A percentile compares a stretch with the other conserved stretches of the same genome.
phyloP scores from a whole-genome alignment of 331 rosid genomes.

The Pyrus hybrid region DNA sequence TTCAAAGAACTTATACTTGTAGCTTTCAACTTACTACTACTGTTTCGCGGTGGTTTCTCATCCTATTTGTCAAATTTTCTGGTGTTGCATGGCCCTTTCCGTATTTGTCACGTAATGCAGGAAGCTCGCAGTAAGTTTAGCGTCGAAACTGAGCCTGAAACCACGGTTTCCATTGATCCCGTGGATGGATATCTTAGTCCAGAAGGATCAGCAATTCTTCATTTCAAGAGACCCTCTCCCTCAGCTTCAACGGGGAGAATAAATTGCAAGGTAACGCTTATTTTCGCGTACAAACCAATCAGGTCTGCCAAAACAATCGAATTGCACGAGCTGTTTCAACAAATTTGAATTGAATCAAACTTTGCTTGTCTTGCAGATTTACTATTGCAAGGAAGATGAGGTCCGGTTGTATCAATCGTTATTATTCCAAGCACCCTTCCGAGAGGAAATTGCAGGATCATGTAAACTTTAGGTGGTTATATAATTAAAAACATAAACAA shows the following conservation, averaged over 20 bases:
- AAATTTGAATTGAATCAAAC: neutral
- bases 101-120: slow-evolving; percentile 29
- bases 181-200: slow-evolving; percentile 69
- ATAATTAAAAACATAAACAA: no score
- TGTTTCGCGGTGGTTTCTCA: neutral
- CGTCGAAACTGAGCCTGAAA: slow-evolving; percentile 73
- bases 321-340: neutral
- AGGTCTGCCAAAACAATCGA: neutral
- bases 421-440: slow-evolving; percentile 67
- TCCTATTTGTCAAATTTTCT: neutral
- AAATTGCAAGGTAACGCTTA: slow-evolving; percentile 75
- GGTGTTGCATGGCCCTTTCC: neutral
- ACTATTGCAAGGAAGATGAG: slow-evolving; percentile 97
- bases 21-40: slow-evolving; percentile 1
- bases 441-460: slow-evolving; percentile 35
- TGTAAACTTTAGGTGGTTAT: no score
- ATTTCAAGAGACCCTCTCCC: slow-evolving; percentile 59
- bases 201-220: slow-evolving; percentile 73
- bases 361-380: slow-evolving; percentile 46
- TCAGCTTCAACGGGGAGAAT: slow-evolving; percentile 59
- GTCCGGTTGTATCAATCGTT: slow-evolving; percentile 74
- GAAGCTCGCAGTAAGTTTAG: slow-evolving; percentile 89
- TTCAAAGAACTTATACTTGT: neutral
- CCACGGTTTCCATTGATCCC: slow-evolving; percentile 55
- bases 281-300: neutral